These are phyloP conservation scores for Gypsophila paniculata DNA, from an alignment of 179 eudicot species.

Conservation along the genomic window DNA sequence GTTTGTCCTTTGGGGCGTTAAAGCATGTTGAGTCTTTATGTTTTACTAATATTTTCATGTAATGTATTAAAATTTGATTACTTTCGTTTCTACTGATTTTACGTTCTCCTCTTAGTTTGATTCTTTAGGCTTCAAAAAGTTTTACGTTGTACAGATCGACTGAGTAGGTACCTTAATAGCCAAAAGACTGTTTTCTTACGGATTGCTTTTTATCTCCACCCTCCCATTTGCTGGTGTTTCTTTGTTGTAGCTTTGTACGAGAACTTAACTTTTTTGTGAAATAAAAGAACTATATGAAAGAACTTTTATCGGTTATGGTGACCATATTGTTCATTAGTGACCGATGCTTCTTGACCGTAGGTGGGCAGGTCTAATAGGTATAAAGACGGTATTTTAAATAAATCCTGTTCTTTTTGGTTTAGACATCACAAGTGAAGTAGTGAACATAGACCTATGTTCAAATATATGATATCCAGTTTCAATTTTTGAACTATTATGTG, in stretches of 20 bases:
- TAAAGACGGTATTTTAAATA: too few species aligned
- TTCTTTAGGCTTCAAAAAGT: not conserved
- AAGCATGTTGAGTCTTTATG: conserved; percentile 29
- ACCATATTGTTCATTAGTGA: too few species aligned
- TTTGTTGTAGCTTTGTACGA: not conserved
- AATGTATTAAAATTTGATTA: not conserved
- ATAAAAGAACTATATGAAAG: too few species aligned
- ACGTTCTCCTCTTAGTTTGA: not conserved
- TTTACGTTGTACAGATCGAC: not conserved
- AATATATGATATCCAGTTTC: too few species aligned
- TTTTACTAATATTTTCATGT: conserved; percentile 23
- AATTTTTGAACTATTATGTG: too few species aligned
- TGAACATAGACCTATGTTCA: too few species aligned
- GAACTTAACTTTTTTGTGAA: not conserved
- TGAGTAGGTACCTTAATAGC: not conserved
- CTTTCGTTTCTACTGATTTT: not conserved
- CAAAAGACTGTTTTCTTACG: not conserved
- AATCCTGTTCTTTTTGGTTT: too few species aligned
- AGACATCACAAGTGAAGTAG: too few species aligned
- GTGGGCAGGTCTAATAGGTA: too few species aligned
- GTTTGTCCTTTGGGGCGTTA: conserved; percentile 15
- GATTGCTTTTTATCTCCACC: not conserved
- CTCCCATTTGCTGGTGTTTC: not conserved
- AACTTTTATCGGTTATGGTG: too few species aligned
- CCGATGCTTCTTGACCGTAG: too few species aligned